Percentiles rank a stretch among this genome's conserved stretches.
These are phyloP conservation scores for Aquilaria malaccensis DNA, from an alignment of 345 rosid species.

Conservation along the genomic window DNA sequence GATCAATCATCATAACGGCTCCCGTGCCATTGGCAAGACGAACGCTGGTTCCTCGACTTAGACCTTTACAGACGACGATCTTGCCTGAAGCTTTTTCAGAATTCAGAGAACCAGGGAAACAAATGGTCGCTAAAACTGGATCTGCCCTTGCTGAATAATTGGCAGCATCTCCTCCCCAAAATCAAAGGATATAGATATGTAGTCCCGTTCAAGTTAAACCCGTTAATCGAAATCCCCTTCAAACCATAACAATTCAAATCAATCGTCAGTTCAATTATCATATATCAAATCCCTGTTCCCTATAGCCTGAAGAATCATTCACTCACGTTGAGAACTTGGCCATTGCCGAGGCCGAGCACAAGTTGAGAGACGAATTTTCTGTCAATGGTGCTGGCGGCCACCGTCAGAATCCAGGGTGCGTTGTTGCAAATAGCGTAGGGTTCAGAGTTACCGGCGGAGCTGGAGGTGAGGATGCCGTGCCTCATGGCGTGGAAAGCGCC, in stretches of 20 bases:
- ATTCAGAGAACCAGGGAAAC: conserved; percentile 12
- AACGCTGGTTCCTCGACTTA: conserved; percentile 10
- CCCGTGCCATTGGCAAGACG: conserved; percentile 20
- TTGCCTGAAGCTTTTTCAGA: conserved; percentile 14
- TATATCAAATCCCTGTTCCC: too few species aligned
- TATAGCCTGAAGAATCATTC: too few species aligned
- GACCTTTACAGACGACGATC: conserved; percentile 22
- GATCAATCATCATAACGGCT: conserved; percentile 10
- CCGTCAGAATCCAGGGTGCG: conserved; percentile 33
- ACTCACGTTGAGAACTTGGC: conserved; percentile 20
- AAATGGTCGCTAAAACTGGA: conserved; percentile 9
- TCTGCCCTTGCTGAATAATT: conserved; percentile 23
- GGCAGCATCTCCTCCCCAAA: conserved; percentile 30
- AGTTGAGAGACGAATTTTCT: conserved; percentile 22
- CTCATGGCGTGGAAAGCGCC: conserved; percentile 33
- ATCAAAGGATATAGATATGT: conserved; percentile 17
- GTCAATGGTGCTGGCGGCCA: conserved; percentile 32
- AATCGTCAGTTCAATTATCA: too few species aligned
- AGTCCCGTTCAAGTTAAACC: conserved; percentile 17
- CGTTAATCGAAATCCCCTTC: conserved; percentile 21
- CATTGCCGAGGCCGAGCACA: conserved; percentile 37
- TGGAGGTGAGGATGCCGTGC: conserved; percentile 24
- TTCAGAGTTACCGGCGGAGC: conserved; percentile 21
- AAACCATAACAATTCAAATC: background rate
- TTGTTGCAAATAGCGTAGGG: conserved; percentile 16